phyloP scores from a whole-genome alignment of 495 filamentous ascomycete species.

The Hyaloscypha variabilis region DNA sequence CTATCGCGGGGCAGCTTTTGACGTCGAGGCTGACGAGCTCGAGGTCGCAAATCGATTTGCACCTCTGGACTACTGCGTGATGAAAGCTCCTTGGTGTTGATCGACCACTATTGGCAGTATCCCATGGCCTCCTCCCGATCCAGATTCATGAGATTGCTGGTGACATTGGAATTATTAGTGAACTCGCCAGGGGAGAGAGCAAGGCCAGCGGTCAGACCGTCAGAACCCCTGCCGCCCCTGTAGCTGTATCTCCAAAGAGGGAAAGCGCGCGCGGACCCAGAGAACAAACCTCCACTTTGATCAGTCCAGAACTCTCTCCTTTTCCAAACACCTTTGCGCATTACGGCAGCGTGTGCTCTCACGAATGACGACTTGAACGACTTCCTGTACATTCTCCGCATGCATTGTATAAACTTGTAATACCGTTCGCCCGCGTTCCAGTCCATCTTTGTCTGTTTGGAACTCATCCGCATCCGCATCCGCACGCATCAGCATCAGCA shows the following conservation, averaged over 20 bases:
- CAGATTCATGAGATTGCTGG: background rate
- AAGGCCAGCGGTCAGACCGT: background rate
- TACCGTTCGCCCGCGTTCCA: background rate
- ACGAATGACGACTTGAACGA: slow-evolving; percentile 24
- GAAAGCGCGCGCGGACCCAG: too few relatives aligned
- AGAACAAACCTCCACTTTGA: background rate
- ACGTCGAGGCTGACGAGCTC: background rate
- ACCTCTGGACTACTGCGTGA: background rate
- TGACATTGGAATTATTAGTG: background rate
- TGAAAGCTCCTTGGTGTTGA: background rate
- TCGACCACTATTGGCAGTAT: background rate
- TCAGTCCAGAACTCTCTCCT: slow-evolving; percentile 1
- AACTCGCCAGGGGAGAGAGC: background rate
- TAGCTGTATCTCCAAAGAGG: background rate
- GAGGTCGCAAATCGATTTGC: background rate
- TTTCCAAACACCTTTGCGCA: slow-evolving; percentile 8
- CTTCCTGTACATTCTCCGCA: slow-evolving; percentile 22
- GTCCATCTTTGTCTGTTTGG: slow-evolving; percentile 8
- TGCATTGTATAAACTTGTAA: slow-evolving; percentile 25
- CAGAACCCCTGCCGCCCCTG: too few relatives aligned
- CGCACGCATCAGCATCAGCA: slow-evolving; percentile 13
- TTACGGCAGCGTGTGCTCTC: slow-evolving; percentile 7
- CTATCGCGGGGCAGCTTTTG: background rate
- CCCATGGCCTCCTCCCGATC: background rate
- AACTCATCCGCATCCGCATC: slow-evolving; percentile 8